phyloP scores from a whole-genome alignment of 1,284 basidiomycete species.

The Golubevia pallescens region DNA sequence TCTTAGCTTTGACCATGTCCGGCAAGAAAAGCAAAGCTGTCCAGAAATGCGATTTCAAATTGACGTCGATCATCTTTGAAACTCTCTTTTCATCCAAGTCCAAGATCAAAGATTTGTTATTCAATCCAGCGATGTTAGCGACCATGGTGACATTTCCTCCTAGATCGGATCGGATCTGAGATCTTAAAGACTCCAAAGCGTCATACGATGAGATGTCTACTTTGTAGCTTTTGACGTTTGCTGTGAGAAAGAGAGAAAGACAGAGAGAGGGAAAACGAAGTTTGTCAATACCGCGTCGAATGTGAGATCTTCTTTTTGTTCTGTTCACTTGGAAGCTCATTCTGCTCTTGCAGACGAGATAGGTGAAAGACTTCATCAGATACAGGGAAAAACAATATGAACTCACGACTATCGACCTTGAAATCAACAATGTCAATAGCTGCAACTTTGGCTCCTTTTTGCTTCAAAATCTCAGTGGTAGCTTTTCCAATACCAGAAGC shows the following conservation, averaged over 20 bases:
- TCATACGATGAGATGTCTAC: constrained; percentile 14
- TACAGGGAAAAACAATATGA: neutral
- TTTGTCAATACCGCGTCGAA: no score
- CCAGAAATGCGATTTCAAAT: constrained; percentile 15
- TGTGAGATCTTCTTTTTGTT: no score
- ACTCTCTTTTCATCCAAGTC: constrained; percentile 9
- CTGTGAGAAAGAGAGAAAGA: neutral
- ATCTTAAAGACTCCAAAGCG: constrained; percentile 4
- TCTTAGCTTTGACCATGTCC: constrained; percentile 16
- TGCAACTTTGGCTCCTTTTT: constrained; percentile 15
- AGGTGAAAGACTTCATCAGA: no score
- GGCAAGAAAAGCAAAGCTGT: constrained; percentile 17
- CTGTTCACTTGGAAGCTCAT: no score
- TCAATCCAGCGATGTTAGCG: constrained; percentile 11
- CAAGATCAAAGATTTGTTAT: constrained; percentile 12
- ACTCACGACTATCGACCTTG: constrained; percentile 6
- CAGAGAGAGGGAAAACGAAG: no score
- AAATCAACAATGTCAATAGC: constrained; percentile 15
- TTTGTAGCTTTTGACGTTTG: constrained; percentile 15
- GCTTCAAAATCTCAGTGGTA: constrained; percentile 5
- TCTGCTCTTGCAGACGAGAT: no score
- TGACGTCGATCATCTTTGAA: constrained; percentile 12
- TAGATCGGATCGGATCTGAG: constrained; percentile 8
- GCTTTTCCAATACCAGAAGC: neutral
- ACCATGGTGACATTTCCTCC: constrained; percentile 12